These are phyloP conservation scores for Verbena officinalis DNA, from an alignment of 257 asterid genomes.

Conservation along the genomic window DNA sequence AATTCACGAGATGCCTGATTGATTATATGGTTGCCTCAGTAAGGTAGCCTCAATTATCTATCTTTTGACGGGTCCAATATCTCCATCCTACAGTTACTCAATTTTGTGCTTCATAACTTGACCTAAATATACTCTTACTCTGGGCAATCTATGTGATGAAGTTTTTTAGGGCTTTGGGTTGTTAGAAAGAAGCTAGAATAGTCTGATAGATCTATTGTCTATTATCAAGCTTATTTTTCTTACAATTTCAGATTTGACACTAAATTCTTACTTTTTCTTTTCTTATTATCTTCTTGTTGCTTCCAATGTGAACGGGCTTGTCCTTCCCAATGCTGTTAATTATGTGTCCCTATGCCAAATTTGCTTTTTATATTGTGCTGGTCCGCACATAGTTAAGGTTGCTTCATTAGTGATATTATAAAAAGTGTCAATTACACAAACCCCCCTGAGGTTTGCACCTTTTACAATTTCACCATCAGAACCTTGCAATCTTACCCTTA, in stretches of 20 bases:
- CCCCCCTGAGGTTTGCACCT: too few relatives aligned
- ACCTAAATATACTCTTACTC: not conserved
- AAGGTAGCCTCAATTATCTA: not conserved
- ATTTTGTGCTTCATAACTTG: not conserved
- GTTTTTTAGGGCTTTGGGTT: slow-evolving; percentile 11
- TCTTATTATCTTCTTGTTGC: slow-evolving; percentile 7
- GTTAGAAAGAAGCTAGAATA: not conserved
- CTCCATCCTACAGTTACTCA: not conserved
- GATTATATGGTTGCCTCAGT: too few relatives aligned
- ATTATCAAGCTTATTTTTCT: too few relatives aligned
- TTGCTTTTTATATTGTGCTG: not conserved
- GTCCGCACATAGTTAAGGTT: not conserved
- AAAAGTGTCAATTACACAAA: too few relatives aligned
- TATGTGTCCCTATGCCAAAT: not conserved
- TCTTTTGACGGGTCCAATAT: slow-evolving; percentile 11
- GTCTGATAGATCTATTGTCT: too few relatives aligned
- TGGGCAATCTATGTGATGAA: not conserved
- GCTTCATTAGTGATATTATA: slow-evolving; percentile 39
- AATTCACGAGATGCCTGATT: not conserved
- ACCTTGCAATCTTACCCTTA: too few relatives aligned
- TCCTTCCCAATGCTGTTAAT: not conserved
- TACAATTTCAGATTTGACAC: too few relatives aligned
- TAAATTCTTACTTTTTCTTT: not conserved
- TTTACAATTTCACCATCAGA: too few relatives aligned
- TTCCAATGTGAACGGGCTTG: not conserved